Base-by-base conservation (phyloP, 176 grass and related monocot genomes). In the Hordeum vulgare region DNA sequence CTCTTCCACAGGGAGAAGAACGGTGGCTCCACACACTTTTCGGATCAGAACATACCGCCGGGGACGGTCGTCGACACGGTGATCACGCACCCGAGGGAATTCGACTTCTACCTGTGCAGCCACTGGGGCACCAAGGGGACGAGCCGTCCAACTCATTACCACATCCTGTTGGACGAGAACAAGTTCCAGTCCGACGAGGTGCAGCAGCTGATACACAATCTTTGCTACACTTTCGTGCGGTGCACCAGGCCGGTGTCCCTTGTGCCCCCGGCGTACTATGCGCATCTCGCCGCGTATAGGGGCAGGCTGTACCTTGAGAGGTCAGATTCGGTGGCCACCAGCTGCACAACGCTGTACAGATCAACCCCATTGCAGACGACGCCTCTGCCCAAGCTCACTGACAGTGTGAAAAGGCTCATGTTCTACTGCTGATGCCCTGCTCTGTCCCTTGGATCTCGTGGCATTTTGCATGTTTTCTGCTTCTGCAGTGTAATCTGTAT, bases 81-180 rank as follows among this genome's bases (percentile, higher is more conserved):
- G 88, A 94, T 97, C 70, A 97, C 94, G 3, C 94, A 97, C 80
- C 94, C 92, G 10, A 87, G 92, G 74, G 94, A 97, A 26, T 97
- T 97, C 1, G 90, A 97, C 70, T 97, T 97, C 75, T 97, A 94
- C 80, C 54, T 97, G 51, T 94, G 94, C 67, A 97, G 94, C 42
- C 94, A 97, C 74, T 97, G 87, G 92, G 94, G 94, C 44, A 92
- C 84, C 37, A 97, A 94, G 85, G 94, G 94, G 44, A 97, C 94
- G 11, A 97, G 85, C 75, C 90, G 94, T 44, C 94, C 94, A 3
- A 89, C 94, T 5, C 94, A 97, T 59, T 97, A 97, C 71, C 94
- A 94, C 26, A 73, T 97, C 14, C 79, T 97, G 45, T 90, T 88
- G 87, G 94, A 97, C 14, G 94, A 97, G 61, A 94, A 85, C 84